Conservation (phyloP, 2,329 filamentous ascomycete species). For the Orbilia ellipsospora region DNA sequence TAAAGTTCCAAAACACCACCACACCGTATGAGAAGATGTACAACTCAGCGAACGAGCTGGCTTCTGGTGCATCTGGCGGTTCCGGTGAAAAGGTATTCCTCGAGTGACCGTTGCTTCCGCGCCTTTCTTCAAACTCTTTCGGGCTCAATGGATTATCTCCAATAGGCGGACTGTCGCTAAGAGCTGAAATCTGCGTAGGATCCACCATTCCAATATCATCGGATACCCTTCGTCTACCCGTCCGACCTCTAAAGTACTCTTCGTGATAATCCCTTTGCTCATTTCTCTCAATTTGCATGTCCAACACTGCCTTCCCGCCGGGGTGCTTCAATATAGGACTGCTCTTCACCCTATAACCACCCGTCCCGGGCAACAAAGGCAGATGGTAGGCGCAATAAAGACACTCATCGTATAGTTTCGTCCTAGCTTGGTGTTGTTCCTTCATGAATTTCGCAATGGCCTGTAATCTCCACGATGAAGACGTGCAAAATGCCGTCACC, state of each 20-base stretch:
- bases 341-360: slow-evolving; percentile 88
- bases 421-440: slow-evolving; percentile 86
- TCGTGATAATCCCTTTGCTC: slow-evolving; percentile 90
- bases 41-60: slow-evolving; percentile 86
- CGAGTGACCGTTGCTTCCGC: slow-evolving; percentile 46
- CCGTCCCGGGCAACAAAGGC: slow-evolving; percentile 83
- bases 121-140: slow-evolving; percentile 58
- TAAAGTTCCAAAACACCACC: slow-evolving; percentile 99
- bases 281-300: slow-evolving; percentile 95
- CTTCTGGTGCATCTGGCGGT: slow-evolving; percentile 49
- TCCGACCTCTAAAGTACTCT: slow-evolving; percentile 82
- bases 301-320: slow-evolving; percentile 89
- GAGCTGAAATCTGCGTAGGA: slow-evolving; percentile 33
- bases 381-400: slow-evolving; percentile 95
- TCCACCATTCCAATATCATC: slow-evolving; percentile 57
- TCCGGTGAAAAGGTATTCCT: slow-evolving; percentile 52
- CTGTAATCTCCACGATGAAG: slow-evolving; percentile 90
- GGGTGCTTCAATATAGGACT: slow-evolving; percentile 92
- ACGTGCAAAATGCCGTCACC: slow-evolving; percentile 95
- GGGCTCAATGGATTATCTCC: slow-evolving; percentile 61
- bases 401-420: slow-evolving; percentile 97
- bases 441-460: slow-evolving; percentile 88
- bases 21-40: slow-evolving; percentile 98
- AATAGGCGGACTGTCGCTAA: slow-evolving; percentile 56
- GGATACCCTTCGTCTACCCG: slow-evolving; percentile 64